Evolutionary conservation across 805 yeast species (phyloP), one percentile per base, ranked within the genome.

Genomic region (Zygoascus biomembranicola): DNA sequence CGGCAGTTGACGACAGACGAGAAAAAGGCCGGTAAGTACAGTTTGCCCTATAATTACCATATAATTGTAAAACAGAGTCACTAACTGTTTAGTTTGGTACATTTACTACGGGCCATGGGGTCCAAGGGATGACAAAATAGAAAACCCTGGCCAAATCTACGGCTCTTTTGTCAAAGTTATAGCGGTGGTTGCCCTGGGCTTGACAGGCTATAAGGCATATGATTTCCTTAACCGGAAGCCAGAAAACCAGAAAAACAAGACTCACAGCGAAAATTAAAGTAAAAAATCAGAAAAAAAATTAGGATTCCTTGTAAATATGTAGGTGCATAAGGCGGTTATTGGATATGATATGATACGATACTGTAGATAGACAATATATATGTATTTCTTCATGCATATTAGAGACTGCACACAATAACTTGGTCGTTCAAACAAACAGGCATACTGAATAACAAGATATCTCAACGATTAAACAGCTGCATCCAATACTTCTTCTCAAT

Each of bases 21-120:
- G 55, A 62, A 61, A 59, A 58, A 60, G 19, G 73, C 73, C 16
- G 57, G 61, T 59, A 50, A 54, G 60, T 59, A 18, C 14, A 2
- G 23, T 46, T n/a, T 26, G 18, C 8, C 5, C 14, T n/a, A n/a
- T n/a, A n/a, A n/a, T 23, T 3, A 23, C 6, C 6, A 23, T 23
- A 23, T 37, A 32, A 8, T 2, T 13, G 32, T 13, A 41, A 32
- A 32, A 31, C 50, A 16, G 32, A 19, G 18, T 18, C 20, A 44
- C 47, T 44, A 44, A 44, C 35, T 47, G 9, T 35, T 11, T 45
- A 58, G 59, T 63, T 13, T 59, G 63, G 62, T 67, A 50, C 52
- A 59, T 67, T 13, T 63, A 63, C 59, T 68, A 57, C 53, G 72
- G 72, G 1, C 62, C 67, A 8, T 67, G 71, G 71, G 72, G 72